A percentile compares a stretch with the other conserved stretches of the same genome.
These are phyloP conservation scores for Gossypium mustelinum DNA, from an alignment of 345 rosid genomes.

Conservation along the genomic window DNA sequence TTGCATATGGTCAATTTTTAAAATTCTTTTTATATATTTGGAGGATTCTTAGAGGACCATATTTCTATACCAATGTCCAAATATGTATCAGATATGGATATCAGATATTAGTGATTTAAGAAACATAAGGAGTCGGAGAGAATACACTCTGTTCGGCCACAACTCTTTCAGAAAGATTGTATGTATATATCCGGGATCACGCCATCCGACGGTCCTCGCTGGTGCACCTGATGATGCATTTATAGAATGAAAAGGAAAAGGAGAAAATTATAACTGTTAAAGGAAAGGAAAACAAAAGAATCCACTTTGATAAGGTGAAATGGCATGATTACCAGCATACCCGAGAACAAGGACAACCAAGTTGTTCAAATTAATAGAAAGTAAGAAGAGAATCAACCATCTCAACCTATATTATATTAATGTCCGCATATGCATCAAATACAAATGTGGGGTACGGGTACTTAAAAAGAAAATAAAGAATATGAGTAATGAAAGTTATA, in stretches of 20 bases:
- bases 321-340: no score
- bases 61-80: not conserved
- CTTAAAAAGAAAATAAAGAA: not conserved
- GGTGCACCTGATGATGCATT: constrained; percentile 22
- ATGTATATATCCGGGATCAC: constrained; percentile 75
- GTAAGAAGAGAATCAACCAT: no score
- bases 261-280: not conserved
- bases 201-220: constrained; percentile 73
- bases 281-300: not conserved
- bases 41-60: not conserved
- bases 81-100: not conserved
- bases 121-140: not conserved
- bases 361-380: not conserved
- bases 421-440: not conserved
- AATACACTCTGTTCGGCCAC: constrained; percentile 54
- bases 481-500: not conserved
- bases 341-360: not conserved
- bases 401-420: not conserved
- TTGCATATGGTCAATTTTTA: not conserved
- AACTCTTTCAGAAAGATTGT: constrained; percentile 61
- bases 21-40: no score
- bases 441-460: not conserved
- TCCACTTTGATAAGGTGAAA: not conserved
- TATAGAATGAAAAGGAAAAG: not conserved
- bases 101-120: not conserved